Evolutionary conservation across 1,284 basidiomycete species (phyloP).

Genomic region (Leccinum pachyderme): DNA sequence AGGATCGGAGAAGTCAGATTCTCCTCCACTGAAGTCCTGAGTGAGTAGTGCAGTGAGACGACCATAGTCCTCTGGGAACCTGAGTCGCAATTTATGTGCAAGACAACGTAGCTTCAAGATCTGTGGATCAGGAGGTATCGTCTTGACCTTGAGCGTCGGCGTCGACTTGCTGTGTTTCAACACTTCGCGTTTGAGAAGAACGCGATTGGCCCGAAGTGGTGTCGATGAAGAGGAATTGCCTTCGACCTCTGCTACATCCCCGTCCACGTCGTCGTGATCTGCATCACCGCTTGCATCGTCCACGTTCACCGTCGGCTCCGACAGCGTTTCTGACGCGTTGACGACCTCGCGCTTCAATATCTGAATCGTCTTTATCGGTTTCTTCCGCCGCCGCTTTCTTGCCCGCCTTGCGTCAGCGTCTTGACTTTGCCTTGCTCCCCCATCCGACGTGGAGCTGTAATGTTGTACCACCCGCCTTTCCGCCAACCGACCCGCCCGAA

Average conservation of each 20-base stretch:
- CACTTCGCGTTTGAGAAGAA: conserved; percentile 20
- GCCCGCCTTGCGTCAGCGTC: conserved; percentile 39
- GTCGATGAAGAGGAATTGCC: conserved; percentile 36
- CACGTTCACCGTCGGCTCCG: conserved; percentile 21
- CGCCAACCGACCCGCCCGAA: conserved; percentile 27
- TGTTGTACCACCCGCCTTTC: conserved; percentile 22
- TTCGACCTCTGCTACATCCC: conserved; percentile 15
- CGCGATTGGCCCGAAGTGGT: conserved; percentile 27
- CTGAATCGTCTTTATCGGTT: conserved; percentile 28
- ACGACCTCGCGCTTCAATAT: conserved; percentile 23
- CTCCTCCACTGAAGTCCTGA: conserved; percentile 38
- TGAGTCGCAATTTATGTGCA: conserved; percentile 52
- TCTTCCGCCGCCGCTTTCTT: conserved; percentile 51
- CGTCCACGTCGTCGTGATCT: conserved; percentile 23
- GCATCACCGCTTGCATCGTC: conserved; percentile 30
- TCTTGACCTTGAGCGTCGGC: conserved; percentile 37
- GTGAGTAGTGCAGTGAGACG: conserved; percentile 46
- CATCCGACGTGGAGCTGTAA: conserved; percentile 40
- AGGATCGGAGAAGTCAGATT: conserved; percentile 40
- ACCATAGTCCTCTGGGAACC: conserved; percentile 55
- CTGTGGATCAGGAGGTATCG: conserved; percentile 47
- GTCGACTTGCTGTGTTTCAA: conserved; percentile 46
- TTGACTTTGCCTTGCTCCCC: conserved; percentile 32
- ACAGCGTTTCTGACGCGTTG: conserved; percentile 22
- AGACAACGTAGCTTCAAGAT: conserved; percentile 52